Base-by-base conservation (phyloP, 2,329 filamentous ascomycete species). In the Trichoderma sp. region DNA sequence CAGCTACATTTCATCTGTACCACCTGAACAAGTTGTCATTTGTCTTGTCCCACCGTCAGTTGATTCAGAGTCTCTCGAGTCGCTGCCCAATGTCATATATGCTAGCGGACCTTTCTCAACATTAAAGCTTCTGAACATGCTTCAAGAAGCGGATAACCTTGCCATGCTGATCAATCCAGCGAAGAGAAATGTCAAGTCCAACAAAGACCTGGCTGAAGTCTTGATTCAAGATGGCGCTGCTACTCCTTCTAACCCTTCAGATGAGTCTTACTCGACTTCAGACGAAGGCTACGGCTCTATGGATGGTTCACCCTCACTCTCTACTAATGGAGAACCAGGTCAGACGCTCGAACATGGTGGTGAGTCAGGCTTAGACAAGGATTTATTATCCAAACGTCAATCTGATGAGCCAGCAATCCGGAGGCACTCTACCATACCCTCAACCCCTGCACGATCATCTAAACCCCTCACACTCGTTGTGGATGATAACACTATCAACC, bases 401-500 rank as follows among this genome's bases (percentile, higher is more conserved):
- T 43, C 40, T 43, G 19, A n/a, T n/a, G 40, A 43, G 40, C 40
- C 6, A 43, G 40, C 7, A 8, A 19, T 43, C 40, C 19, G 27
- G 52, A 55, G 24, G 11, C 52, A 13, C 6, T 14, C 24, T 24
- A 19, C n/a, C 29, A 49, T 35, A 19, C 19, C 27, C 21, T 13
- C 19, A n/a, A 10, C 59, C 13, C 27, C 33, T 24, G 29, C 27
- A 61, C 49, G 31, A 40, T 61, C 59, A n/a, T 19, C 40, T 21
- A 49, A 19, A n/a, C 59, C 58, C 31, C 14, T 24, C 27, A 40
- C 58, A 61, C 58, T 61, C 6, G 24, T 61, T 14, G 58, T 61
- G 31, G 37, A 61, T 21, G 58, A 61, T 27, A 61, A 61, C 47
- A 21, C 47, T 40, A 61, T 61, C 40, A 61, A 61, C 43, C 58